Evolutionary conservation across 306 rosid species (phyloP), one percentile per base, ranked within the genome.

Genomic region (Cicer cuneatum): DNA sequence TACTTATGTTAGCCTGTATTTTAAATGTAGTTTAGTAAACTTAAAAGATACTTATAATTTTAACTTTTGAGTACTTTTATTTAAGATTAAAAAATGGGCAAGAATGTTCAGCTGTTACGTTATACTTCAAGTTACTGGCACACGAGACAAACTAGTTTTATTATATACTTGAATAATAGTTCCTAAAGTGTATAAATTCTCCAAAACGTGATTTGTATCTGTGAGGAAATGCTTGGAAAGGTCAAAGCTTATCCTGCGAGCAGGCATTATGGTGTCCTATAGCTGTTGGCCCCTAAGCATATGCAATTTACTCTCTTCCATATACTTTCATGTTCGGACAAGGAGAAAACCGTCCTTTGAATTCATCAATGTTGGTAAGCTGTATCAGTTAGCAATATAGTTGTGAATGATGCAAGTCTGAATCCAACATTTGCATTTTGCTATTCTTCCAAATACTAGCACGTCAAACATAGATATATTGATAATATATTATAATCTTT

Each of bases 391-490:
- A 33, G 8, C 14, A 33, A 37, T 24, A 47, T 52, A 3, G 18
- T 24, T 14, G 56, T 14, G 18, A 49, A 49, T 49, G 19, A 39
- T 43, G 46, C 77, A 72, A 37, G 13, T 12, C 46, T 29, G 47
- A 66, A 47, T 66, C 41, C 69, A 52, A 72, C 71, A 33, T 71
- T 46, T 53, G 74, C 66, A n/a, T 56, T 73, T 71, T 69, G 11
- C 58, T 73, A 67, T 29, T 78, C 61, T 14, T 81, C 71, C 82
- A 81, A 66, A 67, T 72, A 37, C 33, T 41, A 51, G 51, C 45
- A 59, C 5, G 9, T 52, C 63, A 10, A 40, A 47, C 59, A 42
- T 40, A 56, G 46, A 16, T 38, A 37, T 57, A 24, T 57, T 11
- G 15, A 56, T 56, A 57, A 21, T 57, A 38, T 61, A 40, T 38